Evolutionary conservation across 495 filamentous ascomycete species (phyloP), one percentile per base, ranked within the genome.

Genomic region (Collariella sp.): DNA sequence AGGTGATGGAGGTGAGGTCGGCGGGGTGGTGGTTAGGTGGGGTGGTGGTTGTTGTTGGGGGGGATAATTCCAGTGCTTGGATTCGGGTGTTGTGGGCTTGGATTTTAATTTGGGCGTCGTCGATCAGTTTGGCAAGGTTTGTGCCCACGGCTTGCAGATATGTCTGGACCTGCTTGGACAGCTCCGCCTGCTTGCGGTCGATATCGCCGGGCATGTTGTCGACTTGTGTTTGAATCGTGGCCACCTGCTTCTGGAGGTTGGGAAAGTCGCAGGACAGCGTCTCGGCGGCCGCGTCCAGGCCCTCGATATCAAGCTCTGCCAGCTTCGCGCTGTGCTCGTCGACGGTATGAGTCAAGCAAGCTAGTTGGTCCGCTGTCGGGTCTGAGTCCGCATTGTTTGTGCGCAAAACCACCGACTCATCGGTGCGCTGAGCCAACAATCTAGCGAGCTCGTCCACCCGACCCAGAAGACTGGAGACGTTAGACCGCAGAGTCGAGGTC

Each of bases 271-370:
- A 51, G 4, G 48, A 52, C n/a, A 40, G 31, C 2, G 38, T 50
- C 18, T 60, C 57, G 10, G 46, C 41, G 7, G 39, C 29, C 10
- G 23, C 22, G 3, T 54, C 50, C 13, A 64, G 39, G 13, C 18
- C 52, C 9, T 53, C 46, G 11, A 52, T 35, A 46, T 60, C 57
- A 6, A 55, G 35, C 6, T 20, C 26, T 16, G 44, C 54, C 2
- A 62, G 51, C 18, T 53, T 59, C 9, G 39, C 15, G 22, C 52
- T 47, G 5, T 58, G 55, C n/a, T 51, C 46, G 5, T 52, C 38
- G 18, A 52, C 33, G 26, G 44, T 34, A 35, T 41, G 49, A 29
- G 31, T 42, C 19, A 47, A 33, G 3, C 38, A 45, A 29, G 23
- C 47, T 23, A 47, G 39, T 1, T 60, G 16, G 6, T 43, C 49